Conservation (phyloP, 495 filamentous ascomycete species). For the Sphaerosporella brunnea region DNA sequence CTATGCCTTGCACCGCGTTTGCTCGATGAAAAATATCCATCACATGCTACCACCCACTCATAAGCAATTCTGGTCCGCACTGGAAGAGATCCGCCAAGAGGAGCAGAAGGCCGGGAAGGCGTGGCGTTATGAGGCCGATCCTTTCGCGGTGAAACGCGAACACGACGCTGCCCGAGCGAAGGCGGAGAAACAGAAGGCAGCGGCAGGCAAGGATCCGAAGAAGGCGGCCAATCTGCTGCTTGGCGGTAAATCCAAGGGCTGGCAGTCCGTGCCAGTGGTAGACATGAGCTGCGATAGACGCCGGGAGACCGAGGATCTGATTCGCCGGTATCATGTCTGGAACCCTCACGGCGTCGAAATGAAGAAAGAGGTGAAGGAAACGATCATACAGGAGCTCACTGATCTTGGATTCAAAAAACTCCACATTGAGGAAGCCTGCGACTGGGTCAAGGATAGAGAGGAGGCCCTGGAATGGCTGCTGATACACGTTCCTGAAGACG, state of each 20-base stretch:
- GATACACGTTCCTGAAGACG: conserved; percentile 91
- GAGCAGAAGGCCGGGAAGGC: conserved; percentile 57
- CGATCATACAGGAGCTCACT: conserved; percentile 55
- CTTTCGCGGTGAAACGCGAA: conserved; percentile 63
- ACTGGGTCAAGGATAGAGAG: conserved; percentile 77
- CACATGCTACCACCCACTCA: conserved; percentile 88
- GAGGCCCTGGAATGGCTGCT: conserved; percentile 66
- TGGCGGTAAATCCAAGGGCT: conserved; percentile 41
- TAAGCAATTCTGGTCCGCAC: conserved; percentile 65
- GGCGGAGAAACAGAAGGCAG: conserved; percentile 40
- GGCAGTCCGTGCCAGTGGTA: conserved; percentile 71
- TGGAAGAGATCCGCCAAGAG: conserved; percentile 56
- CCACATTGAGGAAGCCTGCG: conserved; percentile 75
- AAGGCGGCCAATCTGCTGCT: background rate
- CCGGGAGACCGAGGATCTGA: conserved; percentile 54
- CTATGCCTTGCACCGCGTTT: conserved; percentile 75
- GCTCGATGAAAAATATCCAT: conserved; percentile 83
- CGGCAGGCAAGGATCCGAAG: conserved; percentile 7
- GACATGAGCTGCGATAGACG: conserved; percentile 74
- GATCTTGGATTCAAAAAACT: conserved; percentile 65
- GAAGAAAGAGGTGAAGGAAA: conserved; percentile 34
- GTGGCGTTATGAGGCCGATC: conserved; percentile 95
- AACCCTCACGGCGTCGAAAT: conserved; percentile 59
- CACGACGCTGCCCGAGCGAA: conserved; percentile 55
- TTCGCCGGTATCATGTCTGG: conserved; percentile 65